phyloP scores from a whole-genome alignment of 2,329 filamentous ascomycete species.

The Epicoccum sorghinum region DNA sequence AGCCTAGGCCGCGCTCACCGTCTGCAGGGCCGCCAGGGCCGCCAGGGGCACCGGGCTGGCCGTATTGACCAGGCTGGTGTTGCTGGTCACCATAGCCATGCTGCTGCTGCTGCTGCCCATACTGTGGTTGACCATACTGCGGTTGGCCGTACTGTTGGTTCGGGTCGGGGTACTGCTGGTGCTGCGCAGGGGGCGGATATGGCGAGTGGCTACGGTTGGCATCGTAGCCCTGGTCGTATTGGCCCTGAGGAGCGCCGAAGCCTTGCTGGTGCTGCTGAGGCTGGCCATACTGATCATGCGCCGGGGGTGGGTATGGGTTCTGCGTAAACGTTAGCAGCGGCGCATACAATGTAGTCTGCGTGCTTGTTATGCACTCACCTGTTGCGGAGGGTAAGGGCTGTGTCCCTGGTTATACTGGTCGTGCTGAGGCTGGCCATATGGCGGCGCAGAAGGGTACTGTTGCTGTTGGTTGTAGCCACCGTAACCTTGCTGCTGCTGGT shows the following conservation, averaged over 20 bases:
- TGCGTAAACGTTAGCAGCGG: constrained; percentile 23
- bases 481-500: constrained; percentile 35
- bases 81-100: constrained; percentile 43
- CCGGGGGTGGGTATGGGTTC: constrained; percentile 37
- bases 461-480: constrained; percentile 34
- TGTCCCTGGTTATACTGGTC: constrained; percentile 39
- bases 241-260: constrained; percentile 38
- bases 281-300: constrained; percentile 35
- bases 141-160: constrained; percentile 29
- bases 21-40: constrained; percentile 42
- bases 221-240: constrained; percentile 43
- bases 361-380: constrained; percentile 21
- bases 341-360: neutral
- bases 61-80: constrained; percentile 44
- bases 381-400: constrained; percentile 37
- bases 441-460: constrained; percentile 21
- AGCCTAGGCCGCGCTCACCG: constrained; percentile 64
- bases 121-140: constrained; percentile 17
- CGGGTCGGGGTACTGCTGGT: constrained; percentile 31
- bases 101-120: constrained; percentile 23
- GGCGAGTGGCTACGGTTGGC: constrained; percentile 45
- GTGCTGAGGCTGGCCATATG: constrained; percentile 35
- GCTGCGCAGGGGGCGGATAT: constrained; percentile 40
- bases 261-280: constrained; percentile 38
- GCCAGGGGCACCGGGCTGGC: constrained; percentile 42